These are phyloP conservation scores for Zasmidium citrigriseum DNA, from an alignment of 2,329 filamentous ascomycete genomes.

Conservation along the genomic window DNA sequence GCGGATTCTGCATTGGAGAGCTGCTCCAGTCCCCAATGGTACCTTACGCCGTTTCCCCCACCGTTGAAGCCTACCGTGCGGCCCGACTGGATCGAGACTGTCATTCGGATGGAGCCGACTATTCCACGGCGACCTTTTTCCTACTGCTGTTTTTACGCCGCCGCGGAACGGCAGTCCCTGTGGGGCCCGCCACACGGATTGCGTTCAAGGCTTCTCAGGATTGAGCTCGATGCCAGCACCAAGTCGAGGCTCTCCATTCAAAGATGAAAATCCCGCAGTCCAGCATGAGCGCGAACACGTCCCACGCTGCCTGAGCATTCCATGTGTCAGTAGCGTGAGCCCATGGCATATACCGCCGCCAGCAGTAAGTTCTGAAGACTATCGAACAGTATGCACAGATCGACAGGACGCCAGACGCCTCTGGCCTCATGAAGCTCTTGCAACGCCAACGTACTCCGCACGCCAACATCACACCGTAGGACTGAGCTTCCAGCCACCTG, in stretches of 20 bases:
- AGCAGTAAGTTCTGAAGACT: background rate
- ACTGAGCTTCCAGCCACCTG: background rate
- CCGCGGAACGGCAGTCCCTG: background rate
- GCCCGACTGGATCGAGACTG: background rate
- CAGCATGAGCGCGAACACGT: background rate
- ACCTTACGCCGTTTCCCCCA: background rate
- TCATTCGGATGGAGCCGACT: too few relatives aligned
- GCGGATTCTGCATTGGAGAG: background rate
- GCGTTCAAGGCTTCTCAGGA: too few relatives aligned
- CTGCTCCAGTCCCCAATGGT: background rate
- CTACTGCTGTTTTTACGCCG: background rate
- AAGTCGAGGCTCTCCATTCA: too few relatives aligned
- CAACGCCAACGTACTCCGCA: background rate
- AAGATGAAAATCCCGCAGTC: background rate
- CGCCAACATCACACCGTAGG: background rate
- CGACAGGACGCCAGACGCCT: background rate
- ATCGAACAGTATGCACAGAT: background rate
- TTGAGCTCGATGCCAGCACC: too few relatives aligned
- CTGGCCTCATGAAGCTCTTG: background rate
- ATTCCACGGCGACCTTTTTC: background rate
- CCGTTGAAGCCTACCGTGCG: background rate
- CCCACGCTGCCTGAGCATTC: background rate
- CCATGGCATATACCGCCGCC: background rate
- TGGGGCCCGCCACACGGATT: too few relatives aligned
- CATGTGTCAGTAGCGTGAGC: background rate